Evolutionary conservation across 1,284 basidiomycete genomes (phyloP), one percentile per base, ranked within the genome.

Genomic region (Apiotrichum veenhuisii): DNA sequence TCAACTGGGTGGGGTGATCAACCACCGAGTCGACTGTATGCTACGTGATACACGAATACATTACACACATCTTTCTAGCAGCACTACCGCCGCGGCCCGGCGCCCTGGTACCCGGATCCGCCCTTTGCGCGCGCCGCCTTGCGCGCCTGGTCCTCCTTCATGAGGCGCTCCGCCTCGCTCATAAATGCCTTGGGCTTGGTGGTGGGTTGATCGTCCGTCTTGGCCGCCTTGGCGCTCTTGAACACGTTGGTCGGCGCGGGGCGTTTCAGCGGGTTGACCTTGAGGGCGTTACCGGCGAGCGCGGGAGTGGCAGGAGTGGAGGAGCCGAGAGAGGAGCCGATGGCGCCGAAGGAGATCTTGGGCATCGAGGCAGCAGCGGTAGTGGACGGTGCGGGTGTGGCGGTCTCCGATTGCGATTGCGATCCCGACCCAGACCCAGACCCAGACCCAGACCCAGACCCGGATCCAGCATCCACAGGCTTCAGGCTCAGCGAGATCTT

Each of bases 91-190:
- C 57, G 36, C 20, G 57, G 57, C 3, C 57, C 57, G 0, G 43
- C 57, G 3, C 57, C 57, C 27, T 46, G 37, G 26, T 58, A 58
- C n/a, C 54, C 48, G 5, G n/a, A n/a, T n/a, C n/a, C n/a, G n/a
- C 51, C 54, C 27, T 55, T 50, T 22, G 60, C 54, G 11, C 61
- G 56, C 20, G 47, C 53, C 15, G 54, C 46, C 75, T 91, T 91
- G 67, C 89, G 80, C 72, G 90, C 88, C 76, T 88, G 87, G 50
- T 95, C 91, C 76, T 94, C 92, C 55, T 85, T 70, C 59, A 94
- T 91, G 57, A 95, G 77, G 60, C 83, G 80, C 76, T 95, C 91
- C n/a, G 88, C 87, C 22, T 87, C 88, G 62, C 85, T 84, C 82
- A 91, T 84, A 47, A 75, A 77, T 37, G 66, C 64, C 30, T 84